phyloP scores from a whole-genome alignment of 306 rosid genomes.

The Acacia acuminata region DNA sequence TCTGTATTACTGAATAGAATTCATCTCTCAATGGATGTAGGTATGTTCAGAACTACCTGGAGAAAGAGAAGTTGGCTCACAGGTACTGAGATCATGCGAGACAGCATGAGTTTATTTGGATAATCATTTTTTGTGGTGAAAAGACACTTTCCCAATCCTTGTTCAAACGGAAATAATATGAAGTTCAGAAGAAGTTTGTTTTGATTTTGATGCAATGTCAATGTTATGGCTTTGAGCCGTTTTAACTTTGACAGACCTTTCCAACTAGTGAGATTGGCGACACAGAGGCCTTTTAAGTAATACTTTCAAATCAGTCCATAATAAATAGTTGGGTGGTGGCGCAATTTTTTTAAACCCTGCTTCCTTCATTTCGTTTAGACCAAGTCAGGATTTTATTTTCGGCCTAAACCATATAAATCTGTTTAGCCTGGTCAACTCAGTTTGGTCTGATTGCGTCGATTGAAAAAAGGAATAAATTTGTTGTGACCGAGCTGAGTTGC shows the following conservation, averaged over 20 bases:
- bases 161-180: neutral
- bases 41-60: slow-evolving; percentile 59
- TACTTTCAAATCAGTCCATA: neutral
- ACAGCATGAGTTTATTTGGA: neutral
- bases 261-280: neutral
- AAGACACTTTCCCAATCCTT: neutral
- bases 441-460: too few species aligned
- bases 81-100: slow-evolving; percentile 4
- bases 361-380: neutral
- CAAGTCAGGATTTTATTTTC: neutral
- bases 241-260: neutral
- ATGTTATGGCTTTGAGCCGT: neutral
- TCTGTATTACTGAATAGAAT: neutral
- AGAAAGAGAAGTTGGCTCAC: slow-evolving; percentile 61
- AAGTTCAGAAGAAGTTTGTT: neutral
- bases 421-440: neutral
- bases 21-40: slow-evolving; percentile 39
- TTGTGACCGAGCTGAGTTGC: too few species aligned
- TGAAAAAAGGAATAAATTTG: too few species aligned
- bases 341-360: too few species aligned
- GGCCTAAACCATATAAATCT: neutral
- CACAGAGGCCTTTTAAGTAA: neutral
- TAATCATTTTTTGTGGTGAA: neutral
- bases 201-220: neutral
- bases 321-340: neutral